These are phyloP conservation scores for Carallia brachiata DNA, from an alignment of 345 rosid species.

Conservation along the genomic window DNA sequence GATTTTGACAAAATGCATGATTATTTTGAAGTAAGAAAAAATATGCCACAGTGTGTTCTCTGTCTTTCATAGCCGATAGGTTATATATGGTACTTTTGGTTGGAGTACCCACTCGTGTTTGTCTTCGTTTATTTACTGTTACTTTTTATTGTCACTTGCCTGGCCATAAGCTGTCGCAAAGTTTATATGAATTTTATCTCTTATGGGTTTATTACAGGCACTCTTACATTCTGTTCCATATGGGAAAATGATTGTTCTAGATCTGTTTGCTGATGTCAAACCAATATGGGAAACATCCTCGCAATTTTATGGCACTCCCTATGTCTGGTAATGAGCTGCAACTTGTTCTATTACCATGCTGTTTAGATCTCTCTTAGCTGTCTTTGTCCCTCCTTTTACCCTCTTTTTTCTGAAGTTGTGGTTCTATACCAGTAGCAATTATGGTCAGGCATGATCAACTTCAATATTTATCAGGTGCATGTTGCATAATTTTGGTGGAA, in stretches of 20 bases:
- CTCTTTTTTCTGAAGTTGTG: not conserved
- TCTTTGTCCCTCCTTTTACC: not conserved
- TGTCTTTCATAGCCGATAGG: too few species aligned
- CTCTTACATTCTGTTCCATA: conserved; percentile 86
- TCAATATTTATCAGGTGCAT: conserved; percentile 61
- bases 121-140: not conserved
- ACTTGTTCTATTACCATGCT: conserved; percentile 4
- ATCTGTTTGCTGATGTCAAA: conserved; percentile 88
- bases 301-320: conserved; percentile 90
- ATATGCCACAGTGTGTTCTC: too few species aligned
- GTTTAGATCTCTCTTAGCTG: conserved; percentile 3
- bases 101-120: not conserved
- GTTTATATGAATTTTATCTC: conserved; percentile 1
- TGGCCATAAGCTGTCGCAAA: not conserved
- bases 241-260: conserved; percentile 92
- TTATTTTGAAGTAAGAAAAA: too few species aligned
- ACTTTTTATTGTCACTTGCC: not conserved
- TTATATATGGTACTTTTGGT: too few species aligned
- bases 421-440: not conserved
- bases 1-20: too few species aligned
- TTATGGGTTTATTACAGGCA: conserved; percentile 57
- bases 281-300: conserved; percentile 84
- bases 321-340: conserved; percentile 59
- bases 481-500: conserved; percentile 95
- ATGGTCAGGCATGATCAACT: conserved; percentile 5